These are phyloP conservation scores for Zygoascus meyerae DNA, from an alignment of 1,139 yeast species.

Conservation along the genomic window DNA sequence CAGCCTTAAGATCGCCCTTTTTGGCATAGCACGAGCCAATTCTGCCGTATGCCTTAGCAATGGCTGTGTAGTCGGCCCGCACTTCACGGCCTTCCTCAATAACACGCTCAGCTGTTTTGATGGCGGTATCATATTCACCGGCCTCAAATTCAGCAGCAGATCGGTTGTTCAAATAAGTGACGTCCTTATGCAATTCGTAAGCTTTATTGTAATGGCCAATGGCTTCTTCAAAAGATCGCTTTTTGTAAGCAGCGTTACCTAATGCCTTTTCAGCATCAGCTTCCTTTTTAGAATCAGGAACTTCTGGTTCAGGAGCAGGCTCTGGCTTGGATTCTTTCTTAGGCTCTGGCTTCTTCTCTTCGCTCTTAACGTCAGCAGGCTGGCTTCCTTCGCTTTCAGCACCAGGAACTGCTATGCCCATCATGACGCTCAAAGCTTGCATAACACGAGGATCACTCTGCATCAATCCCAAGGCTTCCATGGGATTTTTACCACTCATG, in stretches of 20 bases:
- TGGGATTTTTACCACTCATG: constrained; percentile 56
- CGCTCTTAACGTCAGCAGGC: constrained; percentile 24
- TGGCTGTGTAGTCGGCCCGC: constrained; percentile 85
- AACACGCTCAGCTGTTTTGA: constrained; percentile 73
- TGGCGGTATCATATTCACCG: constrained; percentile 83
- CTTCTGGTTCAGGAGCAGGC: constrained; percentile 34
- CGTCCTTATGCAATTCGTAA: constrained; percentile 75
- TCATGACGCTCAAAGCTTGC: constrained; percentile 79
- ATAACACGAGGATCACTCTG: constrained; percentile 79
- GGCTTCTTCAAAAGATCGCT: constrained; percentile 88
- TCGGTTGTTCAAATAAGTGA: constrained; percentile 90
- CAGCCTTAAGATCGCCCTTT: constrained; percentile 62
- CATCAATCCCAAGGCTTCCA: constrained; percentile 52
- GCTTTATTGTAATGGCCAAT: constrained; percentile 81
- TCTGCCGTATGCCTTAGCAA: constrained; percentile 92
- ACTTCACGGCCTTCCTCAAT: constrained; percentile 83
- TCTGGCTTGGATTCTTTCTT: constrained; percentile 26
- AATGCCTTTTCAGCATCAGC: constrained; percentile 81
- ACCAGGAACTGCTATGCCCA: constrained; percentile 54
- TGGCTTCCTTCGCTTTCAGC: constrained; percentile 18
- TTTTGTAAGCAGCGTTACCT: constrained; percentile 84
- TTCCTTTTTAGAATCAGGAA: constrained; percentile 36
- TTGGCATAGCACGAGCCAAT: constrained; percentile 79
- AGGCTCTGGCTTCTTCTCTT: constrained; percentile 28
- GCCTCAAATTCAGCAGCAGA: constrained; percentile 98